Base-by-base conservation (phyloP, 257 asterid genomes). In the Solanum phureja region DNA sequence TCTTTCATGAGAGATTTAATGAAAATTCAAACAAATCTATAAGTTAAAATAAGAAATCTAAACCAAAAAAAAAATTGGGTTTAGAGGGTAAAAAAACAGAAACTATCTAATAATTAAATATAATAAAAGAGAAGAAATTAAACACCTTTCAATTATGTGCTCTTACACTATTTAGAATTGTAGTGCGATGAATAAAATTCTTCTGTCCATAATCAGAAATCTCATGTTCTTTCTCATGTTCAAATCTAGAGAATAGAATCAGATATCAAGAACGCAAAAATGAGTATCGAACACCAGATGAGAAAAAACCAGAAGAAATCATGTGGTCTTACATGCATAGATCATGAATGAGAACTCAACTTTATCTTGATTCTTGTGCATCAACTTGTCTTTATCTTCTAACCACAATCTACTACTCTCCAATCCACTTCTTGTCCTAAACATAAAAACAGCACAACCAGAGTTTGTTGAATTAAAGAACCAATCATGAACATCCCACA, bases 401-500 rank as follows among this genome's bases (percentile, higher is more conserved):
- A 96, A 46, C 99, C 99, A 97, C 90, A 96, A 58, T 85, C 99
- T 94, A 90, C 96, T 95, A 49, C 49, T 42, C 44, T 95, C 98
- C 91, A 93, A 87, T 88, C 99, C 98, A 68, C 93, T 95, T 76
- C 99, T 93, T 0, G 98, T 97, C 90, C 98, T 92, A 92, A 97
- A 97, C 99, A 97, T 93, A 82, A 97, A 97, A 79, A 95, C 98
- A 1, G 96, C 99, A 35, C 58, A 84, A 8, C 95, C 95, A 29
- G 96, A 79, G 3, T 16, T 52, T 52, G 90, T 85, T 0, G 94
- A 87, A 81, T 89, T 89, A 38, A 92, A 91, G 76, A 97, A 94
- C 99, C 99, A 96, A 52, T 92, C 98, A 87, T 96, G 98, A 49
- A 95, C 98, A 89, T 97, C 99, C 99, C 99, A 97, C 98, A 97